Evolutionary conservation across 2,329 filamentous ascomycete species (phyloP), one percentile per base, ranked within the genome.

Genomic region (Alternaria gaisen): DNA sequence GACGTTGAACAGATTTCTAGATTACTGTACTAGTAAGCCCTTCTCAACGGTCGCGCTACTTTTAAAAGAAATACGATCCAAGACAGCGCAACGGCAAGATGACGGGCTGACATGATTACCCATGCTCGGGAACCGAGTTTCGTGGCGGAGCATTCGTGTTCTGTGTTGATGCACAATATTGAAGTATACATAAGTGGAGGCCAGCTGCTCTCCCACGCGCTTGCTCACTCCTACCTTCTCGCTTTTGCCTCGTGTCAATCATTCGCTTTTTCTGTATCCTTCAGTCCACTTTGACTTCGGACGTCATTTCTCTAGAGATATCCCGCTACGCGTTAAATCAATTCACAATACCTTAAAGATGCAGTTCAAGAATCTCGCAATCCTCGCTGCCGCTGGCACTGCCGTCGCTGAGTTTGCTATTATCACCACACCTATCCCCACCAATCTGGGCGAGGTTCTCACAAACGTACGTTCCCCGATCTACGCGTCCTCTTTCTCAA

Each of bases 361-460:
- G 69, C 58, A 67, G 50, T 42, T 65, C 60, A 71, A 71, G 47
- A 61, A 62, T 53, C 52, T 63, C 20, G 53, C 61, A 38, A 30
- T 68, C 63, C 14, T 67, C 48, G 64, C 65, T n/a, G 65, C 63
- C 26, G 64, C 68, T 32, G 63, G 63, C 56, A 65, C 66, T 20
- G 54, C 53, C 34, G 64, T 67, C 12, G 65, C 69, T 11, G 66
- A 72, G 20, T 72, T 72, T 57, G 67, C 68, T 40, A 60, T 72
- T 53, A 58, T 72, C 30, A 71, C 66, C 7, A 53, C 56, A 3
- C 32, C 61, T 16, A 56, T 69, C 5, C 66, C 61, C n/a, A 68
- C 61, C 34, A 58, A 65, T 20, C 60, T 69, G 8, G 40, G 40
- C 43, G 44, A 55, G 24, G 53, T 65, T 26, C 54, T 71, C 24